A percentile compares a stretch with the other conserved stretches of the same genome.
These are phyloP conservation scores for Massarina eburnea DNA, from an alignment of 2,329 filamentous ascomycete species.

Conservation along the genomic window DNA sequence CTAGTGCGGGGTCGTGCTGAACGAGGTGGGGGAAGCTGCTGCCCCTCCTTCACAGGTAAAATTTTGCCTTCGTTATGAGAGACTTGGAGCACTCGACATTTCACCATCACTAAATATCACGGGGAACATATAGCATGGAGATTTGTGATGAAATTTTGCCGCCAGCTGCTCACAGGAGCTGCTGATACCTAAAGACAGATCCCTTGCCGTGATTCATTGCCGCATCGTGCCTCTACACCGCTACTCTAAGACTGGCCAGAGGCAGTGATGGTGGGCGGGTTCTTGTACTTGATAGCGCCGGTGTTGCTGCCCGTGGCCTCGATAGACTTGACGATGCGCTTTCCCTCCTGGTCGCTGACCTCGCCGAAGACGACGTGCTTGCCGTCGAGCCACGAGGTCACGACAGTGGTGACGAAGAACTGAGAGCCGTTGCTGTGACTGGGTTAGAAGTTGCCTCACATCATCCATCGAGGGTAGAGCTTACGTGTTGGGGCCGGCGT, in stretches of 20 bases:
- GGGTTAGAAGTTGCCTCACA: constrained; percentile 16
- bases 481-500: constrained; percentile 89
- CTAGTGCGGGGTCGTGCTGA: constrained; percentile 29
- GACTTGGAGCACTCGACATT: too few species aligned
- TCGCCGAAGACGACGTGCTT: constrained; percentile 86
- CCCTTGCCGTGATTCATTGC: constrained; percentile 9
- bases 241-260: constrained; percentile 50
- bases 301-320: constrained; percentile 60
- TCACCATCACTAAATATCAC: too few species aligned
- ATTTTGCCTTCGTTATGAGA: too few species aligned
- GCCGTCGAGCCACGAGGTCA: constrained; percentile 70
- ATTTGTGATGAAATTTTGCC: constrained; percentile 11
- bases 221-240: constrained; percentile 11
- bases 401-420: constrained; percentile 72
- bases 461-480: constrained; percentile 17
- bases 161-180: constrained; percentile 8
- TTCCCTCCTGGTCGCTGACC: constrained; percentile 60
- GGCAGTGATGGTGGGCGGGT: constrained; percentile 56
- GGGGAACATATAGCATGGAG: not conserved
- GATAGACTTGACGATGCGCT: constrained; percentile 59
- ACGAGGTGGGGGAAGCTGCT: constrained; percentile 16
- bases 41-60: constrained; percentile 22
- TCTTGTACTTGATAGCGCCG: constrained; percentile 56
- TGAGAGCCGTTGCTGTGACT: constrained; percentile 66
- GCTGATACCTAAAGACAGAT: constrained; percentile 7